Percentiles rank a stretch among this genome's conserved stretches.
phyloP scores from a whole-genome alignment of 768 basidiomycete species.

The Tylopilus felleus region DNA sequence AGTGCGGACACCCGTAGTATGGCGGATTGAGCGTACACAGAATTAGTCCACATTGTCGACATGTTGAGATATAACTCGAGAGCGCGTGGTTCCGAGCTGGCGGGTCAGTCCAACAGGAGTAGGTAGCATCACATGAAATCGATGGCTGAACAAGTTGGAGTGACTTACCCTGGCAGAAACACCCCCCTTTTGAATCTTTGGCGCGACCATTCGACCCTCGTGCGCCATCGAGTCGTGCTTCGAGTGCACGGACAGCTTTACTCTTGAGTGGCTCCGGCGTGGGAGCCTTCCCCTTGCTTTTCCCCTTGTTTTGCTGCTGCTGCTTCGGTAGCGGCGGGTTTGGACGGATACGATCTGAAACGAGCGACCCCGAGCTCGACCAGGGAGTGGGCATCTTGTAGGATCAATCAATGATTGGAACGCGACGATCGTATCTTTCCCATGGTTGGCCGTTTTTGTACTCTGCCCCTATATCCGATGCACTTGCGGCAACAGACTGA shows the following conservation, averaged over 20 bases:
- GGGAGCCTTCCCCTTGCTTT: conserved; percentile 42
- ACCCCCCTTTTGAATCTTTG: conserved; percentile 61
- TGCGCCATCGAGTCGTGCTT: conserved; percentile 43
- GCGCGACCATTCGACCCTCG: conserved; percentile 30
- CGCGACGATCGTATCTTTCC: too few relatives aligned
- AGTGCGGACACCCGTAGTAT: conserved; percentile 53
- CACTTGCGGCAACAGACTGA: too few relatives aligned
- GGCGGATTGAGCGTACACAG: conserved; percentile 58
- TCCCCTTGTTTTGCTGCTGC: conserved; percentile 21
- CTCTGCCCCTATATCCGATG: too few relatives aligned
- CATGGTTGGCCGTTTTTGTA: too few relatives aligned
- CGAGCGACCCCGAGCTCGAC: conserved; percentile 41
- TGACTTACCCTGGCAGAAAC: conserved; percentile 62
- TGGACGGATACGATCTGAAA: conserved; percentile 53
- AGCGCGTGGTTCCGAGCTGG: conserved; percentile 56
- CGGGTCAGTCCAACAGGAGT: not conserved
- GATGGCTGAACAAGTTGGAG: not conserved
- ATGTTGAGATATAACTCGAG: conserved; percentile 56
- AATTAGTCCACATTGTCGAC: conserved; percentile 57
- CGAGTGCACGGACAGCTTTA: conserved; percentile 45
- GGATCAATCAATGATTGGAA: not conserved
- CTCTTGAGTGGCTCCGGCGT: conserved; percentile 41
- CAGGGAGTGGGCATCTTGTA: conserved; percentile 13
- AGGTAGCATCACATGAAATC: not conserved
- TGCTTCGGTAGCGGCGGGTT: conserved; percentile 11